Conservation (phyloP, 768 basidiomycete species). For the Boletus eberwhitei region DNA sequence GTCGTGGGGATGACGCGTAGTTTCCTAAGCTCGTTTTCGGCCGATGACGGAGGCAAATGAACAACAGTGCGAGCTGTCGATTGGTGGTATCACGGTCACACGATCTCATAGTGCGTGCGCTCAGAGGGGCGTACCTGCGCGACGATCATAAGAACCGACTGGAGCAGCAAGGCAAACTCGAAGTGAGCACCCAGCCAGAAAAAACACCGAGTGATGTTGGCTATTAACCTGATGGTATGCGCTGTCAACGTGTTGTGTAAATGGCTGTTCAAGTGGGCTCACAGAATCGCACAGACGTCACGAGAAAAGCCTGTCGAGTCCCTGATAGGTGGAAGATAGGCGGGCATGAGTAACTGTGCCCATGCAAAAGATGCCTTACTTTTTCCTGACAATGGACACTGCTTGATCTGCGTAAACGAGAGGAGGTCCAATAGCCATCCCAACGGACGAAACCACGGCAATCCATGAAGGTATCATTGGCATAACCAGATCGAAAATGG, state of each 20-base stretch:
- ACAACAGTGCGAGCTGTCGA: slow-evolving; percentile 66
- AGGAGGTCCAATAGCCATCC: slow-evolving; percentile 84
- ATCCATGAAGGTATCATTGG: slow-evolving; percentile 56
- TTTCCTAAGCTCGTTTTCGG: slow-evolving; percentile 59
- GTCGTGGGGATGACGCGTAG: slow-evolving; percentile 57
- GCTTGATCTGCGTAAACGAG: slow-evolving; percentile 85
- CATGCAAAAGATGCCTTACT: slow-evolving; percentile 38
- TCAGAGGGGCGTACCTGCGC: slow-evolving; percentile 56
- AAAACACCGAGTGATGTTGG: slow-evolving; percentile 87
- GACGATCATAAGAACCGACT: slow-evolving; percentile 81
- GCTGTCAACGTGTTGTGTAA: slow-evolving; percentile 5
- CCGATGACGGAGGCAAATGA: slow-evolving; percentile 76
- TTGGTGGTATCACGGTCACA: slow-evolving; percentile 20
- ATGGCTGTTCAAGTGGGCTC: slow-evolving; percentile 18
- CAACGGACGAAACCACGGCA: slow-evolving; percentile 63
- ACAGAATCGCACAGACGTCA: slow-evolving; percentile 85
- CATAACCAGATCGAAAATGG: neutral
- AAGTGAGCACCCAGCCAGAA: slow-evolving; percentile 85
- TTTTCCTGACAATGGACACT: slow-evolving; percentile 74
- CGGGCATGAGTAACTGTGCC: slow-evolving; percentile 1
- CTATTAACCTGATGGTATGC: slow-evolving; percentile 52
- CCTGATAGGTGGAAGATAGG: slow-evolving; percentile 37
- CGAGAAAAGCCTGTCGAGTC: slow-evolving; percentile 84
- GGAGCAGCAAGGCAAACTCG: slow-evolving; percentile 72
- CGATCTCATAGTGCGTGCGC: slow-evolving; percentile 7